Conservation (phyloP, 805 yeast genomes). For the Starmerella sp. region DNA sequence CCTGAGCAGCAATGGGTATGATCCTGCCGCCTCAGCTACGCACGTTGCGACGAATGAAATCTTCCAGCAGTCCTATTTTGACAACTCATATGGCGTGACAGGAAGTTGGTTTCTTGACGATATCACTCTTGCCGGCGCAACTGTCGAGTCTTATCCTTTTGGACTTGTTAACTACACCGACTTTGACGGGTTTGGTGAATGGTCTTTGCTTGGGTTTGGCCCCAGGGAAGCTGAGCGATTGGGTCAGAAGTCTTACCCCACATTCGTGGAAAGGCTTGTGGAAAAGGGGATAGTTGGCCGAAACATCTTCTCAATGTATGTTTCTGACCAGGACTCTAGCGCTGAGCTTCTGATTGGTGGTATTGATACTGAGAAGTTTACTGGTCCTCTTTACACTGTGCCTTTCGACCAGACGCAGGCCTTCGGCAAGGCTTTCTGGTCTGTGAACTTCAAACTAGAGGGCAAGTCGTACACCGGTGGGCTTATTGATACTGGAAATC, state of each 20-base stretch:
- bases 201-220: conserved; percentile 29
- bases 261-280: conserved; percentile 26
- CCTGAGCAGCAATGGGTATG: conserved; percentile 20
- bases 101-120: conserved; percentile 54
- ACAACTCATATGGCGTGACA: conserved; percentile 26
- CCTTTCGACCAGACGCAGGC: conserved; percentile 15
- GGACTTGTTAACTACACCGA: conserved; percentile 60
- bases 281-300: conserved; percentile 31
- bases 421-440: neutral
- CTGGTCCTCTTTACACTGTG: conserved; percentile 30
- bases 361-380: conserved; percentile 33
- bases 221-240: conserved; percentile 25
- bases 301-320: conserved; percentile 36
- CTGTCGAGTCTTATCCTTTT: conserved; percentile 44
- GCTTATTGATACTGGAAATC: conserved; percentile 43
- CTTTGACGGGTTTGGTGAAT: conserved; percentile 31
- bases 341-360: conserved; percentile 36
- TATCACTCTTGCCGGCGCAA: conserved; percentile 41
- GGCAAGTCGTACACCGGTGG: conserved; percentile 8
- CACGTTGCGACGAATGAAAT: conserved; percentile 6
- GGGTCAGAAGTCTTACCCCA: conserved; percentile 16
- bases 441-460: conserved; percentile 3
- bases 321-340: conserved; percentile 18
- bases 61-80: conserved; percentile 9
- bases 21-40: conserved; percentile 20